phyloP scores from a whole-genome alignment of 139 green algal species.

The Yamagishiella unicocca region DNA sequence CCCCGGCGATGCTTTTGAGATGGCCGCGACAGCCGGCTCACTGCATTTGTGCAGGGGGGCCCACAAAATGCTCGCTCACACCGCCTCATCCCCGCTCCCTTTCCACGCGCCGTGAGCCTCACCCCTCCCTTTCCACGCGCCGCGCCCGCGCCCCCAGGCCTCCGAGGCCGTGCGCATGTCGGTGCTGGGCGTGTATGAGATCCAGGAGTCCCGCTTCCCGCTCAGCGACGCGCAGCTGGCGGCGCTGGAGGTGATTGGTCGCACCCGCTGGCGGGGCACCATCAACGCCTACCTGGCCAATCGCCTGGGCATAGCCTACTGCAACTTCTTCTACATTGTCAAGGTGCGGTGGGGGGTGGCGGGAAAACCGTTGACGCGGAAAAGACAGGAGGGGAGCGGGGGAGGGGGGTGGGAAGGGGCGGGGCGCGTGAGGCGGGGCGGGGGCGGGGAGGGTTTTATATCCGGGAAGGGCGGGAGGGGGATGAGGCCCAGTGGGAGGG shows the following conservation, averaged over 20 bases:
- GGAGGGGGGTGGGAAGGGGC: background rate
- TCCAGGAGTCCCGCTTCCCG: constrained; percentile 46
- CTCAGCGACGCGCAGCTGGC: constrained; percentile 61
- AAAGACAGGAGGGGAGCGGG: background rate
- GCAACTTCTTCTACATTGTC: constrained; percentile 83
- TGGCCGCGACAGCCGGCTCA: too few relatives aligned
- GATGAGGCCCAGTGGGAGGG: too few relatives aligned
- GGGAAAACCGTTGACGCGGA: too few relatives aligned
- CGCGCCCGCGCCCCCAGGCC: constrained; percentile 52
- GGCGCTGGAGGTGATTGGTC: constrained; percentile 57
- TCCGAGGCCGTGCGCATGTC: constrained; percentile 47
- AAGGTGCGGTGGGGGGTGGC: constrained; percentile 63
- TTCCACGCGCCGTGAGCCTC: too few relatives aligned
- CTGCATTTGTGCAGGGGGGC: too few relatives aligned
- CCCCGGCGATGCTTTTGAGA: too few relatives aligned
- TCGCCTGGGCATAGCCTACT: constrained; percentile 56
- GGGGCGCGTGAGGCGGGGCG: too few relatives aligned
- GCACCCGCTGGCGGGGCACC: constrained; percentile 53
- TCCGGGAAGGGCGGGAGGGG: too few relatives aligned
- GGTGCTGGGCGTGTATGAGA: constrained; percentile 70
- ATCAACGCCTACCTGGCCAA: constrained; percentile 70
- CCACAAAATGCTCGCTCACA: background rate
- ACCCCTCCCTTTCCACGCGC: too few relatives aligned
- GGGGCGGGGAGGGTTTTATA: too few relatives aligned
- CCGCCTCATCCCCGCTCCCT: too few relatives aligned